Percentiles rank a stretch among this genome's conserved stretches.
Evolutionary conservation across 139 green algal species (phyloP).

Genomic region (Trebouxia sp.): DNA sequence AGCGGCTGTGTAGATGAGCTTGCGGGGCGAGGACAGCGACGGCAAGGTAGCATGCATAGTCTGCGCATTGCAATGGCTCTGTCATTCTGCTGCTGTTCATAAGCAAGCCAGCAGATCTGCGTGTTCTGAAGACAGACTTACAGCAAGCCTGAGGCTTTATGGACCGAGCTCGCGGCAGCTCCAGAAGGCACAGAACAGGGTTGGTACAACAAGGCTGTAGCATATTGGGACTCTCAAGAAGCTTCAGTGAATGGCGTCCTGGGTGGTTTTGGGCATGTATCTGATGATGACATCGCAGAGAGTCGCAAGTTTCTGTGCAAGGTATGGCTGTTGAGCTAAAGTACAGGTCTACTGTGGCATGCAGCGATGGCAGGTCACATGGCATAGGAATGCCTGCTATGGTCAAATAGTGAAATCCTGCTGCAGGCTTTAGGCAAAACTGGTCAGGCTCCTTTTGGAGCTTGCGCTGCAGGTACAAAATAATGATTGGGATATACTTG

Average conservation of each 20-base stretch:
- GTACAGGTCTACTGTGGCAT: constrained; percentile 46
- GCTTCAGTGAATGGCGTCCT: constrained; percentile 81
- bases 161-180: background rate
- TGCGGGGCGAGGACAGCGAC: too few species aligned
- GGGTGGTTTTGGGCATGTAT: constrained; percentile 83
- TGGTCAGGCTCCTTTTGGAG: background rate
- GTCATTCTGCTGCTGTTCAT: too few species aligned
- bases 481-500: background rate
- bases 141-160: background rate
- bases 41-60: too few species aligned
- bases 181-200: background rate
- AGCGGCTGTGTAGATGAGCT: too few species aligned
- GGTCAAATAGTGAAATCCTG: background rate
- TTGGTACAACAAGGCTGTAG: constrained; percentile 64
- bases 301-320: constrained; percentile 71
- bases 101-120: too few species aligned
- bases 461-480: background rate
- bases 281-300: constrained; percentile 74
- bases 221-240: constrained; percentile 75
- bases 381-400: background rate
- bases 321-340: constrained; percentile 55
- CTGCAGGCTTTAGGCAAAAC: background rate
- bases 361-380: background rate
- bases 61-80: too few species aligned
- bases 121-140: background rate